phyloP scores from a whole-genome alignment of 495 filamentous ascomycete genomes.

The Aspergillus kassunensis region DNA sequence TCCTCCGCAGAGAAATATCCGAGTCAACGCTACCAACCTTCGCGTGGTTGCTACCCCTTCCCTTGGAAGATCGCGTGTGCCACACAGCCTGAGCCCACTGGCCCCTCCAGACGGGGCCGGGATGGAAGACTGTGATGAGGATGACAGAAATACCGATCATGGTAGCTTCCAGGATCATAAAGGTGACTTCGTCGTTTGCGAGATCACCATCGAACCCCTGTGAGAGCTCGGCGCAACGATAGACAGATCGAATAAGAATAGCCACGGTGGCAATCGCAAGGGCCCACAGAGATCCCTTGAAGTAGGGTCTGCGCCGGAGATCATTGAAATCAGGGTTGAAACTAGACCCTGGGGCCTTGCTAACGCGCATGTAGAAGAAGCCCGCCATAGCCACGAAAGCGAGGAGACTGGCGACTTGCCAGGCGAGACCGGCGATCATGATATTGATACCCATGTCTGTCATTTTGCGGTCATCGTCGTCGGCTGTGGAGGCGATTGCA shows the following conservation, averaged over 20 bases:
- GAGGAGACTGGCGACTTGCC: conserved; percentile 50
- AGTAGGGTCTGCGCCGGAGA: neutral
- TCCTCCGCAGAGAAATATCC: neutral
- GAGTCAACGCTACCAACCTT: neutral
- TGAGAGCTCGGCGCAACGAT: conserved; percentile 60
- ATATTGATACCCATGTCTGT: conserved; percentile 41
- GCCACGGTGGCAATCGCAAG: conserved; percentile 49
- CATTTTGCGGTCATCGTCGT: conserved; percentile 25
- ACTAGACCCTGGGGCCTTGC: conserved; percentile 2
- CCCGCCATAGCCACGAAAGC: conserved; percentile 48
- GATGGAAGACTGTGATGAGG: conserved; percentile 58
- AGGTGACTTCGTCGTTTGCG: conserved; percentile 55
- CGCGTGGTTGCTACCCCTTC: neutral
- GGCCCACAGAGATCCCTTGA: conserved; percentile 17
- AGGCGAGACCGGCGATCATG: conserved; percentile 53
- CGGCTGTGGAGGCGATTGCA: conserved; percentile 46
- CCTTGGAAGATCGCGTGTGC: neutral
- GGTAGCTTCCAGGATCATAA: conserved; percentile 69
- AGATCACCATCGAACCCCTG: conserved; percentile 55
- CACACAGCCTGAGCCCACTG: neutral
- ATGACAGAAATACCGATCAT: conserved; percentile 62
- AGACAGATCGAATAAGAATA: conserved; percentile 61
- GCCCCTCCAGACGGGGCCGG: conserved; percentile 18
- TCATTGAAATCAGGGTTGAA: conserved; percentile 4
- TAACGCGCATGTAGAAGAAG: conserved; percentile 48